Base-by-base conservation (phyloP, 2,329 filamentous ascomycete species). In the Incumbomyces lentus region DNA sequence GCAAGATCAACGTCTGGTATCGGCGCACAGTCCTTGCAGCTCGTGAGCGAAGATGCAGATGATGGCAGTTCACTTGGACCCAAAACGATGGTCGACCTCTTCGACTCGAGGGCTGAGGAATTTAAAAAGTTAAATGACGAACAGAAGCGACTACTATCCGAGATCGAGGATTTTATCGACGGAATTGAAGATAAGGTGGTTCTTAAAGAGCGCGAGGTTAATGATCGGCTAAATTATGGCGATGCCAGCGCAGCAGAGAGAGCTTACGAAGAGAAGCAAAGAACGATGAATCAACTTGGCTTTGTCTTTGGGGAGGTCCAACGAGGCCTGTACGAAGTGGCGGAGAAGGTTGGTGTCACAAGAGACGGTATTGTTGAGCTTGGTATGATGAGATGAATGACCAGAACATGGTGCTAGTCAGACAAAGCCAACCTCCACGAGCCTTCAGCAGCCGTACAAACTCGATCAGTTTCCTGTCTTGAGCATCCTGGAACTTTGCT, bases 91-190 rank as follows among this genome's bases (percentile, higher is more conserved):
- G 76, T 83, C 44, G 70, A 74, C 48, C 79, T 80, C 60, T 83
- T 84, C 60, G 80, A 76, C 11, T 70, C 69, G 47, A 73, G 78
- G 16, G 72, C 77, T 1, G 77, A 81, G 52, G 79, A 81, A 52
- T 79, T 84, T 70, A 67, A 70, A 13, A 62, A 68, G 14, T 76
- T 77, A 44, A 70, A 82, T 45, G 68, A 69, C 35, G 72, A 67
- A 49, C 81, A 81, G 56, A 73, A 75, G 56, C 65, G 67, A 38
- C 79, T 78, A 51, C 63, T 84, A 46, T 69, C 70, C 46, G 79
- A 83, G 59, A 81, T 84, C 44, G 80, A 84, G 63, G 69, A 73
- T 52, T 79, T 82, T 58, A 67, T 84, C 51, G 71, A 78, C 50
- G 74, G 76, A 7, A 72, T 84, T n/a, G 78, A 82, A 60, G 68